A percentile compares a stretch with the other conserved stretches of the same genome.
Evolutionary conservation across 441 rosid genomes (phyloP).

Genomic region (Brassica balearica): DNA sequence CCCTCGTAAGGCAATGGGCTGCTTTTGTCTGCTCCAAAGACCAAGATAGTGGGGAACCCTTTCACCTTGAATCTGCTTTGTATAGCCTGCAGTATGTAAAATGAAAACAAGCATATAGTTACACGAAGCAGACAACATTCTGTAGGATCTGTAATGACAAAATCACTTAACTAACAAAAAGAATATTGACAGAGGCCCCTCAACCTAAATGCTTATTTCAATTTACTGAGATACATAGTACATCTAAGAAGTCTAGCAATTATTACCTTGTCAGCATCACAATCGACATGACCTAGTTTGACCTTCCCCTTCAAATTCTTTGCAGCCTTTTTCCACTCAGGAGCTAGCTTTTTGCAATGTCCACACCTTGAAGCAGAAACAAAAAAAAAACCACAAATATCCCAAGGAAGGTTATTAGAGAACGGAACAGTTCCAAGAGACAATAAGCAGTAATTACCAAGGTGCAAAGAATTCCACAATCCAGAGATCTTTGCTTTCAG

Average conservation of each 20-base stretch:
- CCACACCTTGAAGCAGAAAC: slow-evolving; percentile 95
- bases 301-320: slow-evolving; percentile 87
- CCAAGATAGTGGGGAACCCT: slow-evolving; percentile 93
- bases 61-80: slow-evolving; percentile 90
- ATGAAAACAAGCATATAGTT: slow-evolving; percentile 1
- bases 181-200: background rate
- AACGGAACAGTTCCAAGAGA: background rate
- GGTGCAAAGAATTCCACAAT: slow-evolving; percentile 94
- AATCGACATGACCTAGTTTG: slow-evolving; percentile 90
- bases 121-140: background rate
- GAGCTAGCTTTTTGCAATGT: slow-evolving; percentile 91
- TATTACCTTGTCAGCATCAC: slow-evolving; percentile 80
- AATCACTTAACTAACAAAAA: too few relatives aligned
- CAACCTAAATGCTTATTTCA: too few relatives aligned
- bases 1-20: slow-evolving; percentile 80
- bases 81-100: slow-evolving; percentile 60
- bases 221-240: too few relatives aligned
- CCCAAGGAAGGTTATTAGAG: background rate
- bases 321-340: slow-evolving; percentile 96
- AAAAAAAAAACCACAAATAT: background rate
- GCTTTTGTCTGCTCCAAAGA: slow-evolving; percentile 87
- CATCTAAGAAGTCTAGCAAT: background rate
- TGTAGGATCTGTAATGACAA: too few relatives aligned
- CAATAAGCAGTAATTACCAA: slow-evolving; percentile 58
- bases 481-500: slow-evolving; percentile 90